Evolutionary conservation across 2,329 filamentous ascomycete genomes (phyloP), one percentile per base, ranked within the genome.

Genomic region (Zarea fungicola): DNA sequence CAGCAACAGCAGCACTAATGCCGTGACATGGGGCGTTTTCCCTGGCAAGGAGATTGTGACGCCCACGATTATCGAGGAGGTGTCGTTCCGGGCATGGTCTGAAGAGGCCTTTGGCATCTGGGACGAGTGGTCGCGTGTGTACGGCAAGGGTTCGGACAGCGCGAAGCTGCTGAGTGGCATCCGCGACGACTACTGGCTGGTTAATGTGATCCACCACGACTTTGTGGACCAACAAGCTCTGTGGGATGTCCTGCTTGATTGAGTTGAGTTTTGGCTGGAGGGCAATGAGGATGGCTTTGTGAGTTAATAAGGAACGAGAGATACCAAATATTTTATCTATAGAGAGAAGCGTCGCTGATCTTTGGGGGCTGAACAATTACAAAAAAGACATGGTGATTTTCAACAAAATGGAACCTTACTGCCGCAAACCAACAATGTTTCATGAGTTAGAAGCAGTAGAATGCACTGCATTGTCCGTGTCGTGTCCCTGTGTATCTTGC

Each of bases 91-190:
- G 54, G 89, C 91, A 7, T 99, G 93, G 93, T 80, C 83, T 50
- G 93, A 97, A 63, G 93, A 99, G 74, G 92, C 93, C 1, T 99
- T 93, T 71, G 86, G 85, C 26, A 96, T 97, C 61, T 97, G 92
- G 87, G 80, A 76, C 35, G 93, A 97, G 72, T 99, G 93, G 93
- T 84, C 87, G 52, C 78, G 87, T 56, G 86, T 96, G 40, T 97
- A 96, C 66, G 82, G 82, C n/a, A 77, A 83, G 41, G 82, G 80
- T 6, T 86, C 84, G 3, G 75, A 80, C 44, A 90, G 84, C 51
- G 83, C 85, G 58, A 80, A 78, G 61, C 72, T 96, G 49, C 71
- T 99, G 36, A 81, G 85, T 53, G 65, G 72, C 6, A 75, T 85
- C 29, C 78, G 81, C 60, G 75, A 80, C 39, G 88, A 89, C 58